phyloP scores from a whole-genome alignment of 2,329 filamentous ascomycete species.

The Myriangium duriaei region DNA sequence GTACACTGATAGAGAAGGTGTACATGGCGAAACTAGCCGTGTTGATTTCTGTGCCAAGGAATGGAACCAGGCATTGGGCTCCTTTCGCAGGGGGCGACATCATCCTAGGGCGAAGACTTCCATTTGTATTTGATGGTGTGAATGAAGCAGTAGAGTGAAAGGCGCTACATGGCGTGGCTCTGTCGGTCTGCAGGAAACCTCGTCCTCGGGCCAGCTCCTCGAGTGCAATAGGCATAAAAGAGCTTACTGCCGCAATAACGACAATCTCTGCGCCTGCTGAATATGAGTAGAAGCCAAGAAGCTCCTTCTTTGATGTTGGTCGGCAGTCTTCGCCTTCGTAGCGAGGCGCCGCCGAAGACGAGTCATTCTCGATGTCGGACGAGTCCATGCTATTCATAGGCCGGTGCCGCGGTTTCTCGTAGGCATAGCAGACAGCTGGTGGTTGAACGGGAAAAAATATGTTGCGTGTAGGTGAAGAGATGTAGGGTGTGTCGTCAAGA shows the following conservation, averaged over 20 bases:
- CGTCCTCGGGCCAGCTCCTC: constrained; percentile 89
- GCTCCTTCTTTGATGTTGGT: constrained; percentile 76
- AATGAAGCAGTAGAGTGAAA: constrained; percentile 11
- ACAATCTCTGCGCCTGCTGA: constrained; percentile 95
- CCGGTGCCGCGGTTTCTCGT: neutral
- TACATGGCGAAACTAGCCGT: constrained; percentile 98
- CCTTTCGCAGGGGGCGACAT: constrained; percentile 26
- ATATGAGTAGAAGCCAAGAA: constrained; percentile 91
- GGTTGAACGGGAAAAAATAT: too few relatives aligned
- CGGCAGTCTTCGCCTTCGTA: constrained; percentile 79
- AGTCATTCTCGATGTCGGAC: neutral
- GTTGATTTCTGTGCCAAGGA: constrained; percentile 79
- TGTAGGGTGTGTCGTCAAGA: too few relatives aligned
- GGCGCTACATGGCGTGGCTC: constrained; percentile 56
- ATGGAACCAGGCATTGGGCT: constrained; percentile 66
- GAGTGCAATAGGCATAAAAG: constrained; percentile 89
- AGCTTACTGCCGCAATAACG: constrained; percentile 48
- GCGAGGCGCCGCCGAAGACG: constrained; percentile 27
- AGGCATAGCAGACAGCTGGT: neutral
- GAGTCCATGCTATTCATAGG: constrained; percentile 1
- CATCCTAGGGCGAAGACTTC: constrained; percentile 9
- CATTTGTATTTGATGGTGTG: constrained; percentile 23
- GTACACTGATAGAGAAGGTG: constrained; percentile 84
- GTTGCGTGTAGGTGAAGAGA: too few relatives aligned
- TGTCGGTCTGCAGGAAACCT: constrained; percentile 72